Percentiles rank a stretch among this genome's conserved stretches.
Evolutionary conservation across 1,139 yeast species (phyloP).

Genomic region (Pichiaceae sp.): DNA sequence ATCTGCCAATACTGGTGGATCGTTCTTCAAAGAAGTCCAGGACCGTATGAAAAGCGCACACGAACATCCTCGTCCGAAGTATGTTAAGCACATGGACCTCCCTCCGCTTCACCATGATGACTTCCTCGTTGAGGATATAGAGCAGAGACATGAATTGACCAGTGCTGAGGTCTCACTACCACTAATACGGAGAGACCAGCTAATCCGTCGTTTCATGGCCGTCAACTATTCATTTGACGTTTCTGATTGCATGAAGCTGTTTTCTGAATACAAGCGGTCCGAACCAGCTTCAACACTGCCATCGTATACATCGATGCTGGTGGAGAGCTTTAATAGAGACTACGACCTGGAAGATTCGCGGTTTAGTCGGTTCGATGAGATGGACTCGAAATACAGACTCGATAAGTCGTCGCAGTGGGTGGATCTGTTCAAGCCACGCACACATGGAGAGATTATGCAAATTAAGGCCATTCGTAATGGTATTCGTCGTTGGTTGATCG

Average conservation of each 20-base stretch:
- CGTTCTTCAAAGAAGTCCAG: conserved; percentile 1
- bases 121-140: conserved; percentile 11
- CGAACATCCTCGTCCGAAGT: not conserved
- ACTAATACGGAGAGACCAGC: not conserved
- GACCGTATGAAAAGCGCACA: not conserved
- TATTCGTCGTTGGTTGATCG: conserved; percentile 39
- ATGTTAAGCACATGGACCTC: conserved; percentile 6
- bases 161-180: not conserved
- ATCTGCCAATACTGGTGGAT: not conserved
- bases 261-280: not conserved
- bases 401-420: conserved; percentile 20
- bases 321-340: conserved; percentile 2
- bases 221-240: not conserved
- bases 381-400: not conserved
- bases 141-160: conserved; percentile 1
- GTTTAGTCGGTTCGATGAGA: conserved; percentile 11
- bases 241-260: not conserved
- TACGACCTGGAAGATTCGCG: conserved; percentile 7
- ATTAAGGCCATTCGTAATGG: conserved; percentile 11
- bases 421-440: conserved; percentile 20
- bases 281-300: not conserved
- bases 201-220: not conserved
- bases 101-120: conserved; percentile 10
- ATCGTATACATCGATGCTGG: not conserved
- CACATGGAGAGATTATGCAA: conserved; percentile 18